Conservation (phyloP, 1,284 basidiomycete species). For the Marasmius sp. region DNA sequence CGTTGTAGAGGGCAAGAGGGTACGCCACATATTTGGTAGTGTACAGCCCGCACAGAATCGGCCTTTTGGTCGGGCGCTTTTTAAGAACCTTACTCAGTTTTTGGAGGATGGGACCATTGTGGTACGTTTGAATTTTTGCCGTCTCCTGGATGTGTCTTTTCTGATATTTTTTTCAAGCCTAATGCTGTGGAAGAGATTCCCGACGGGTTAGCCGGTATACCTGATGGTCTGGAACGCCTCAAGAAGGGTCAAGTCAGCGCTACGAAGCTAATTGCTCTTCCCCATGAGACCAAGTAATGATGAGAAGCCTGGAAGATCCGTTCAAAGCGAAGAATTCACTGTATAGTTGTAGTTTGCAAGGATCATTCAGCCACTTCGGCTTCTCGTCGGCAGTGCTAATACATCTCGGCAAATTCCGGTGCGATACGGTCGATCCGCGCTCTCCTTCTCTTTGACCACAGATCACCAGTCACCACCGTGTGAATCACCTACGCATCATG, state of each 20-base stretch:
- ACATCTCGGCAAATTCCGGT: too few species aligned
- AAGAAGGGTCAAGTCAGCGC: not conserved
- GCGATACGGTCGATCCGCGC: too few species aligned
- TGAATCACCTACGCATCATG: too few species aligned
- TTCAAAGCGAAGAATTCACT: too few species aligned
- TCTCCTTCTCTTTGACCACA: too few species aligned
- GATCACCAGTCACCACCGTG: too few species aligned
- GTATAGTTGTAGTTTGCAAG: too few species aligned
- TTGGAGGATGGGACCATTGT: slow-evolving; percentile 8
- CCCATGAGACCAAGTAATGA: not conserved
- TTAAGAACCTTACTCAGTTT: slow-evolving; percentile 3
- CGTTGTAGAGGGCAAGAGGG: slow-evolving; percentile 2
- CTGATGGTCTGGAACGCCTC: not conserved
- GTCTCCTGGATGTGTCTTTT: not conserved
- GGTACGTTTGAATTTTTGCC: not conserved
- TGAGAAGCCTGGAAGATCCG: too few species aligned
- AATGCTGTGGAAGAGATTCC: slow-evolving; percentile 8
- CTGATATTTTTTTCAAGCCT: slow-evolving; percentile 1
- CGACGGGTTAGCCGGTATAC: slow-evolving; percentile 7
- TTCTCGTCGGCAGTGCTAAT: too few species aligned
- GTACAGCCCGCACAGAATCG: not conserved
- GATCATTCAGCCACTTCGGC: too few species aligned
- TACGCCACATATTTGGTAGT: not conserved
- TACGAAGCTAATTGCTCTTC: not conserved
- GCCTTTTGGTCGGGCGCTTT: slow-evolving; percentile 7